Evolutionary conservation across 805 yeast genomes (phyloP).

Genomic region (Schwanniomyces polymorphus): DNA sequence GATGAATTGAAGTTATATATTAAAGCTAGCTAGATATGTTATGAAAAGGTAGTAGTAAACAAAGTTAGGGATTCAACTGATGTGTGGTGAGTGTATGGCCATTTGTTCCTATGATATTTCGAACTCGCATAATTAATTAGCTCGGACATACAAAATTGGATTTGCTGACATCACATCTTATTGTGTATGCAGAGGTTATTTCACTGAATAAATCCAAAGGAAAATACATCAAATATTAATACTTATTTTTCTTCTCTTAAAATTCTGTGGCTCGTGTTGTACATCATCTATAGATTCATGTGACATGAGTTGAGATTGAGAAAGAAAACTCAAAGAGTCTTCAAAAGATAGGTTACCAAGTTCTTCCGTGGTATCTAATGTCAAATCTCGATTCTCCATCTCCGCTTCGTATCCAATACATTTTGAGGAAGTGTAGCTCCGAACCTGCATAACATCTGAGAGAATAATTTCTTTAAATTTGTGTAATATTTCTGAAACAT

Average conservation of each 20-base stretch:
- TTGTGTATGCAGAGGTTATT: too few relatives aligned
- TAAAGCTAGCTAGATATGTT: too few relatives aligned
- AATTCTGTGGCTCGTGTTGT: background rate
- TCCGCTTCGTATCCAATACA: background rate
- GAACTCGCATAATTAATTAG: too few relatives aligned
- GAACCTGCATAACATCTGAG: background rate
- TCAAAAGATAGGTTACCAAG: constrained; percentile 12
- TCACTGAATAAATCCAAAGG: too few relatives aligned
- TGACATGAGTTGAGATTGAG: constrained; percentile 9
- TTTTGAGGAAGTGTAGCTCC: background rate
- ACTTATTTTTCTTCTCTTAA: constrained; percentile 2
- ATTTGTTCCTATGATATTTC: too few relatives aligned
- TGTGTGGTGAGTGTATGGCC: too few relatives aligned
- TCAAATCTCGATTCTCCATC: background rate
- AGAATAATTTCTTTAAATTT: constrained; percentile 4
- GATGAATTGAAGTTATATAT: background rate
- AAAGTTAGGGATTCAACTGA: too few relatives aligned
- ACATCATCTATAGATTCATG: background rate
- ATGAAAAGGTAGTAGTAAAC: too few relatives aligned
- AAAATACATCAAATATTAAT: background rate
- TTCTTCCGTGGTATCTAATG: constrained; percentile 5
- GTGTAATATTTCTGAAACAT: constrained; percentile 4
- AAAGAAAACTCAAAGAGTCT: constrained; percentile 15
- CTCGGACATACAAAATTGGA: too few relatives aligned
- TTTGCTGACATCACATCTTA: too few relatives aligned